Percentiles rank a stretch among this genome's conserved stretches.
These are phyloP conservation scores for Asterophora parasitica DNA, from an alignment of 768 basidiomycete species.

Conservation along the genomic window DNA sequence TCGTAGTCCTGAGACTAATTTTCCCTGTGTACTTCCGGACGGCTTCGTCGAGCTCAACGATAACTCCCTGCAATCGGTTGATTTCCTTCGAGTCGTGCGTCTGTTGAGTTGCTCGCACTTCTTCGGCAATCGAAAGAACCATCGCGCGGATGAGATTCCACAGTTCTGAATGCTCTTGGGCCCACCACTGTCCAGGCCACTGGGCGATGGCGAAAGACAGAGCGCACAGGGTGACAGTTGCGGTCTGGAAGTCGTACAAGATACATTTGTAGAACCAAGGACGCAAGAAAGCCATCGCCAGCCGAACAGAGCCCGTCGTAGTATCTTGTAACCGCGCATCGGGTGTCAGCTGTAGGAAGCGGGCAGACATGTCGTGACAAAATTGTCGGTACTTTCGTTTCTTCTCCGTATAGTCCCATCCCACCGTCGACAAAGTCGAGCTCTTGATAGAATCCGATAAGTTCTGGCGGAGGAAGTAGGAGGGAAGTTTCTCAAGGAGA, in stretches of 20 bases:
- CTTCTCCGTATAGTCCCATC: conserved; percentile 55
- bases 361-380: conserved; percentile 63
- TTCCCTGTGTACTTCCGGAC: conserved; percentile 35
- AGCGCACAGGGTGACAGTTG: conserved; percentile 29
- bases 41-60: conserved; percentile 45
- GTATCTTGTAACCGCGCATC: conserved; percentile 62
- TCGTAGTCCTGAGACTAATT: conserved; percentile 4
- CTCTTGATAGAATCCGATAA: conserved; percentile 22
- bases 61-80: conserved; percentile 41
- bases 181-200: conserved; percentile 71
- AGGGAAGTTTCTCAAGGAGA: conserved; percentile 63
- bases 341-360: conserved; percentile 50
- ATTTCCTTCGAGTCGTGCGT: conserved; percentile 33
- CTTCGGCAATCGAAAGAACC: conserved; percentile 58
- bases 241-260: conserved; percentile 29
- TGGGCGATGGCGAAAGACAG: conserved; percentile 49
- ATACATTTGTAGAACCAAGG: conserved; percentile 63
- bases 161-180: conserved; percentile 58
- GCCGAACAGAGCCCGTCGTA: conserved; percentile 60
- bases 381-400: conserved; percentile 65
- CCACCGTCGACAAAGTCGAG: conserved; percentile 30
- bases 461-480: conserved; percentile 50
- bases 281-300: conserved; percentile 62
- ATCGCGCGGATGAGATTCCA: conserved; percentile 54
- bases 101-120: conserved; percentile 49